Percentiles rank a stretch among this genome's conserved stretches.
Evolutionary conservation across 495 filamentous ascomycete genomes (phyloP).

Genomic region (Parathielavia hyrcaniae): DNA sequence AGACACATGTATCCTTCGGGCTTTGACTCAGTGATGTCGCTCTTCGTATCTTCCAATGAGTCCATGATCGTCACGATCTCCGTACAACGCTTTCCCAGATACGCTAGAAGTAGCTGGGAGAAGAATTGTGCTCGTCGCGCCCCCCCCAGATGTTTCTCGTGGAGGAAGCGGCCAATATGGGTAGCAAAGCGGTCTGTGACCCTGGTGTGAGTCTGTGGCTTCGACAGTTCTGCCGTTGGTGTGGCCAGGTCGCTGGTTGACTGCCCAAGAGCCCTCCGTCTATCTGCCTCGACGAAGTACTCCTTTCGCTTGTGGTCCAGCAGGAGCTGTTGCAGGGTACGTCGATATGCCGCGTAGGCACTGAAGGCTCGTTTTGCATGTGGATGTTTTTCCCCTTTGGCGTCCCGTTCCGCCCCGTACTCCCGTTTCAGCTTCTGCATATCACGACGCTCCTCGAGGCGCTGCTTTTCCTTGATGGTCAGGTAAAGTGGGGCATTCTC

Average conservation of each 20-base stretch:
- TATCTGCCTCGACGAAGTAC: constrained; percentile 4
- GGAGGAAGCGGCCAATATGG: neutral
- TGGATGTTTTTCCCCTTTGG: neutral
- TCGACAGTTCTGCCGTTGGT: neutral
- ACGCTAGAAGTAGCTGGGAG: neutral
- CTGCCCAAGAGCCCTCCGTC: constrained; percentile 4
- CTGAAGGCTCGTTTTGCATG: neutral
- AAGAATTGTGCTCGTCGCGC: neutral
- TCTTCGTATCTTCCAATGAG: neutral
- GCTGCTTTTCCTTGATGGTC: neutral
- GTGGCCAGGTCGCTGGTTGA: constrained; percentile 4
- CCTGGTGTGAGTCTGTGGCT: neutral
- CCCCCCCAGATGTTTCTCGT: neutral
- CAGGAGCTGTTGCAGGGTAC: neutral
- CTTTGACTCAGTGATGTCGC: neutral
- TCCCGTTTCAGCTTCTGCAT: neutral
- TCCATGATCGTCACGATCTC: constrained; percentile 1
- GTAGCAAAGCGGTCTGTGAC: neutral
- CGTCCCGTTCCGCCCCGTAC: neutral
- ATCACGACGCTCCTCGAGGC: constrained; percentile 1
- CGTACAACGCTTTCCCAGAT: neutral
- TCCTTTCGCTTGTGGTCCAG: neutral
- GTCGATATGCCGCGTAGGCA: neutral
- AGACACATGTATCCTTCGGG: neutral
- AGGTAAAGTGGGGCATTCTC: neutral